A percentile compares a stretch with the other conserved stretches of the same genome.
Conservation (phyloP, 192 early-diverging fungal genomes). For the Podila epicladia region DNA sequence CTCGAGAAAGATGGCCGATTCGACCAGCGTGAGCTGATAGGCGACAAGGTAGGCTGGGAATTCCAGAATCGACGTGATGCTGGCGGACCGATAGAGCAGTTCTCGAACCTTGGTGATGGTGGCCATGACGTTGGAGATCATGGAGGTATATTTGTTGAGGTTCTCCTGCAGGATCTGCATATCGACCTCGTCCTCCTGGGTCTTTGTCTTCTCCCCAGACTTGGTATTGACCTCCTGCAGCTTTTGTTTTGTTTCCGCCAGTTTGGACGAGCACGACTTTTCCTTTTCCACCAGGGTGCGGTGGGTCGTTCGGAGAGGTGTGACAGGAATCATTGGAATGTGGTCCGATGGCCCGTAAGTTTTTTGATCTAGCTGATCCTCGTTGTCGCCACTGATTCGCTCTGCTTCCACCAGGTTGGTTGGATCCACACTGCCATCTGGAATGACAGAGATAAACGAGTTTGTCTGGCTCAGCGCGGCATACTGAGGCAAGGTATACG, state of each 20-base stretch:
- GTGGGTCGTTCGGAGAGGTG: constrained; percentile 61
- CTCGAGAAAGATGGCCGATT: constrained; percentile 72
- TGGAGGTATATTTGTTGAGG: constrained; percentile 53
- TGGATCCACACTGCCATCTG: constrained; percentile 65
- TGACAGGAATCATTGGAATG: constrained; percentile 66
- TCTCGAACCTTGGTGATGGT: constrained; percentile 62
- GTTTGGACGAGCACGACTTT: constrained; percentile 36
- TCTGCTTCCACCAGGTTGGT: constrained; percentile 64
- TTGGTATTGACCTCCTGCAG: constrained; percentile 32
- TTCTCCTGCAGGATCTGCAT: constrained; percentile 56
- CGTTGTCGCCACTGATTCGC: constrained; percentile 56
- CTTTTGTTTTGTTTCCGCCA: constrained; percentile 42
- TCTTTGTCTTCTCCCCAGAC: constrained; percentile 4
- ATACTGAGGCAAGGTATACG: constrained; percentile 50
- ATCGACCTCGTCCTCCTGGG: constrained; percentile 28
- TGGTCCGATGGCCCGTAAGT: constrained; percentile 53
- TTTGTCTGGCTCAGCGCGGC: constrained; percentile 29
- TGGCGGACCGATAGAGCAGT: constrained; percentile 60
- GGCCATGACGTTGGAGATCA: constrained; percentile 57
- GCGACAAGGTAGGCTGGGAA: constrained; percentile 72
- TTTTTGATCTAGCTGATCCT: constrained; percentile 47
- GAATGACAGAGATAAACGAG: constrained; percentile 48
- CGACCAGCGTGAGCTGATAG: constrained; percentile 75
- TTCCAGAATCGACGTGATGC: constrained; percentile 61
- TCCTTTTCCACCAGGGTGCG: constrained; percentile 60